Base-by-base conservation (phyloP, 1,139 yeast genomes). In the Lizanozyma gosingica region DNA sequence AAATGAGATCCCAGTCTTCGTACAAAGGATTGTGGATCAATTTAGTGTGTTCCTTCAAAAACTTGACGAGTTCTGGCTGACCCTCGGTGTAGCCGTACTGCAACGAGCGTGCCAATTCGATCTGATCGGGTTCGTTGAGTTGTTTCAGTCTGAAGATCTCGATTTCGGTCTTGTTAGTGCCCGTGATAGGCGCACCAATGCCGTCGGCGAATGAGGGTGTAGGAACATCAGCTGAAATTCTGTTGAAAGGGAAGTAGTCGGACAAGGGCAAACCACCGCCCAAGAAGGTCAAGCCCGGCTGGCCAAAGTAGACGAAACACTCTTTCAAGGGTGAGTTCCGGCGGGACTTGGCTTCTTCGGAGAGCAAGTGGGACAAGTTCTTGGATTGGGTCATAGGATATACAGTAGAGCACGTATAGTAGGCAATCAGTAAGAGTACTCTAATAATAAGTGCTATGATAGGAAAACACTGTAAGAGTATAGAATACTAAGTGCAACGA, bases 181-280 rank as follows among this genome's bases (percentile, higher is more conserved):
- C 62, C 22, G 79, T 71, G 44, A 84, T 71, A 39, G 73, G 69
- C 22, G 84, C 82, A 27, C 83, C 86, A 48, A 86, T 82, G 37
- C 97, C 96, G 33, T 77, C 66, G 9, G 66, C 54, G 55, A 87
- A 87, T 2, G 94, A 88, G 34, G 92, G 83, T 18, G 77, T 71
- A 44, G 95, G 94, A 4, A 88, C 68, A 43, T 79, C 80, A 18
- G 83, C 81, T 18, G 71, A 59, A 40, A 88, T 57, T 50, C 77
- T 76, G 54, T 86, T 87, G 75, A 90, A 86, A 39, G 98, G 98
- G 74, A 92, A 92, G 60, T 84, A 83, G 50, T 83, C 90, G 15
- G 96, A 68, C 54, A 86, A 66, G 15, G 98, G 98, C 52, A 92
- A 75, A 4, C 98, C 98, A 49, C 98, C 98, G 41, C 97, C 98